These are phyloP conservation scores for Pythium guiyangense DNA, from an alignment of 352 stramenopile genomes.

Conservation along the genomic window DNA sequence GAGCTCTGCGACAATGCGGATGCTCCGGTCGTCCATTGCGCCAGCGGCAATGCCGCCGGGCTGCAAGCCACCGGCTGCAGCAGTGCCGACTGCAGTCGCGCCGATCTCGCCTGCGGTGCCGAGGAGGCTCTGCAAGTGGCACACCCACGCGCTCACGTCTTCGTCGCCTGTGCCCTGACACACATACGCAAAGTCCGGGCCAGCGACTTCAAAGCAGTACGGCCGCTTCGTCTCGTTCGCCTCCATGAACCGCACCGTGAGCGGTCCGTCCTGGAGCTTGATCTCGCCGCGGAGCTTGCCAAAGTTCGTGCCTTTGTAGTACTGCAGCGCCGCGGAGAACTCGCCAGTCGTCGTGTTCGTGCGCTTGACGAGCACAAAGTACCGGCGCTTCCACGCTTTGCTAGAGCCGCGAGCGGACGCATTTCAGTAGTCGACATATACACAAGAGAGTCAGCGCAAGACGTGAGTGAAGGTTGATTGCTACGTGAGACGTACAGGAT, in stretches of 20 bases:
- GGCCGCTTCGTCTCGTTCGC: constrained; percentile 71
- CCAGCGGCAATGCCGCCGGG: constrained; percentile 19
- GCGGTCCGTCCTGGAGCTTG: constrained; percentile 56
- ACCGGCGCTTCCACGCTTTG: constrained; percentile 86
- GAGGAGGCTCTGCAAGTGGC: constrained; percentile 70
- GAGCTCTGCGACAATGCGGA: constrained; percentile 80
- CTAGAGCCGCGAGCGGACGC: constrained; percentile 10
- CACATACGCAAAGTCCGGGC: constrained; percentile 66
- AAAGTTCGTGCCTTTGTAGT: constrained; percentile 86
- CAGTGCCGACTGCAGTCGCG: constrained; percentile 31
- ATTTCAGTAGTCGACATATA: too few relatives aligned
- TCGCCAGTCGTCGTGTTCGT: constrained; percentile 65
- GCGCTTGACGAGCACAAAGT: constrained; percentile 82
- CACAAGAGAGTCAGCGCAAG: background rate
- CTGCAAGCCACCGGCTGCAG: constrained; percentile 29
- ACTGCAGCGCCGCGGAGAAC: constrained; percentile 71
- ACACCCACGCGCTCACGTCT: constrained; percentile 85
- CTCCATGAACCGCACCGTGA: constrained; percentile 76
- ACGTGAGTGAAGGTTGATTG: background rate
- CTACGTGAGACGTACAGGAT: constrained; percentile 46
- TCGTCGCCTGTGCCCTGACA: constrained; percentile 81
- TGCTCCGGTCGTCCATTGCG: constrained; percentile 60
- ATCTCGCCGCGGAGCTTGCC: constrained; percentile 76
- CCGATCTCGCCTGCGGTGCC: constrained; percentile 32
- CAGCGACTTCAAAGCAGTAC: constrained; percentile 81